Conservation (phyloP, 1,139 yeast species). For the Blastobotrys persicus region DNA sequence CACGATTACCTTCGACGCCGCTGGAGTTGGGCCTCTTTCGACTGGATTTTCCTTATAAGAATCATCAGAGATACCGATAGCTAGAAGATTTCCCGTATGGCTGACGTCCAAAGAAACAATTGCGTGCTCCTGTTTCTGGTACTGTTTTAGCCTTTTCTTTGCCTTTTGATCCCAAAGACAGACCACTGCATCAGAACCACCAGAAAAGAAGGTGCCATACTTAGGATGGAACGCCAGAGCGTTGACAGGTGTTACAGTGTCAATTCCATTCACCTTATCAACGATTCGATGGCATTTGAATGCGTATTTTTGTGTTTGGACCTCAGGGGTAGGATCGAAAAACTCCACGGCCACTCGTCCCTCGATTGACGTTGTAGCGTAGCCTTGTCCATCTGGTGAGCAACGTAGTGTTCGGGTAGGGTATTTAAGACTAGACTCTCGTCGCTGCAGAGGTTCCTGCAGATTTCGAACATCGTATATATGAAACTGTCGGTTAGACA, state of each 20-base stretch:
- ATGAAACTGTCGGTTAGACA: constrained; percentile 53
- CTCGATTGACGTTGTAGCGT: constrained; percentile 77
- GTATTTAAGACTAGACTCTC: constrained; percentile 72
- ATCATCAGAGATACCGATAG: constrained; percentile 46
- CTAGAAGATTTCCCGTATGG: constrained; percentile 42
- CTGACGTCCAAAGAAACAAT: constrained; percentile 52
- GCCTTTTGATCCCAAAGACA: constrained; percentile 74
- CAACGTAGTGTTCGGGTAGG: constrained; percentile 64
- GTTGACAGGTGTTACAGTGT: constrained; percentile 75
- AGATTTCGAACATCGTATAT: constrained; percentile 56
- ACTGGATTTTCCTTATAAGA: constrained; percentile 29
- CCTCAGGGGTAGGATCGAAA: constrained; percentile 51
- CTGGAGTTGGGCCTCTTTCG: constrained; percentile 23
- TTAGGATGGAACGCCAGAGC: constrained; percentile 54
- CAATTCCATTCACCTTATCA: constrained; percentile 48
- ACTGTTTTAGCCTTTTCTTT: constrained; percentile 60
- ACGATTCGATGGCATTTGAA: constrained; percentile 74
- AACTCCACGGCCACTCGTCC: constrained; percentile 85
- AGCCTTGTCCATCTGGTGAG: constrained; percentile 62
- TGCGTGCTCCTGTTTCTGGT: constrained; percentile 49
- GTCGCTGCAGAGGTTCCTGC: constrained; percentile 46
- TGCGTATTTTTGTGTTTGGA: constrained; percentile 60
- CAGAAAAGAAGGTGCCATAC: constrained; percentile 58
- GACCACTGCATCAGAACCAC: constrained; percentile 75
- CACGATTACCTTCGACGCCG: constrained; percentile 22